Evolutionary conservation across 75 land plant genomes (phyloP), one percentile per base, ranked within the genome.

Genomic region (Selaginella tamariscina): DNA sequence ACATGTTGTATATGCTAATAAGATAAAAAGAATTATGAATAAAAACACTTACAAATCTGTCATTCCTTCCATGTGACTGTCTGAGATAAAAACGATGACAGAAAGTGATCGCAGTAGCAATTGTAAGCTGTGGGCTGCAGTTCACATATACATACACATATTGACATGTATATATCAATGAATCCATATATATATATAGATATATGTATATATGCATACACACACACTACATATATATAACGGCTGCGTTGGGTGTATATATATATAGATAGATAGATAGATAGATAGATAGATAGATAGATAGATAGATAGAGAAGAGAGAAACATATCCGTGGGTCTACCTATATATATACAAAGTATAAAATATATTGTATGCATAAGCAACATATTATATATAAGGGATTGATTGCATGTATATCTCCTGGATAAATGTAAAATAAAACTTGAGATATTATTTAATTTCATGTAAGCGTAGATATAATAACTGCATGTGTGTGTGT

Each of bases 51-150:
- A 88, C 91, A 81, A 80, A 77, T 73, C 91, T 75, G 56, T 88
- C 91, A 79, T 88, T 84, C 69, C 80, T 88, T 32, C 78, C 77
- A 75, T 82, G 88, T 11, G 91, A 88, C 56, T 88, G 88, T 22
- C 85, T 78, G 60, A 85, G 82, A 66, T 78, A 88, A 73, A 85
- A 88, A 29, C 91, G 83, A 62, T 88, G 91, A 65, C 87, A 88
- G 74, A 88, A 85, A 24, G 84, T 75, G 32, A 85, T 85, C 54
- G 91, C 88, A 31, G 85, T 83, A 9, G 91, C 87, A 56, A 88
- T 88, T 1, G 88, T 85, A 32, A 88, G 83, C 80, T 88, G 91
- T 22, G 91, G 88, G 31, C 91, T 88, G 84, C 65, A 56, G 18
- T 22, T 8, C 21, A 27, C 30, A 22, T 1, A n/a, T n/a, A n/a